Conservation (phyloP, 257 asterid genomes). For the Solanum bukasovii region DNA sequence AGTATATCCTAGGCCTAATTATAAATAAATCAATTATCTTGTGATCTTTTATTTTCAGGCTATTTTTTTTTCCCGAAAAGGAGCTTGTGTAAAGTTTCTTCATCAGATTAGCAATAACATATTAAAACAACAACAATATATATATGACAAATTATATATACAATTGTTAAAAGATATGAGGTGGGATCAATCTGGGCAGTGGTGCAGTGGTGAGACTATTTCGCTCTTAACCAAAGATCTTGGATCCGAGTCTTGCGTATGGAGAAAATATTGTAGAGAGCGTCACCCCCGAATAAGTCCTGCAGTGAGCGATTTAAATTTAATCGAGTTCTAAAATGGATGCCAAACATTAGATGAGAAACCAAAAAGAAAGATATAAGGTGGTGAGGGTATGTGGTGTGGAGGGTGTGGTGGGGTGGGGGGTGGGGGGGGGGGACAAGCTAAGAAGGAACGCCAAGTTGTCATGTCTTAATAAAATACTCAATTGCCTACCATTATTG, state of each 20-base stretch:
- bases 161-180: too few species aligned
- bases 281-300: fast-evolving
- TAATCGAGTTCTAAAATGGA: too few species aligned
- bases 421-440: neutral
- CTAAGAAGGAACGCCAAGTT: neutral
- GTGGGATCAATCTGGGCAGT: too few species aligned
- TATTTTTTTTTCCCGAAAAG: neutral
- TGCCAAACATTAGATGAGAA: too few species aligned
- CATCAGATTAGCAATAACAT: neutral
- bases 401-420: too few species aligned
- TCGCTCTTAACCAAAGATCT: neutral
- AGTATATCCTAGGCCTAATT: neutral
- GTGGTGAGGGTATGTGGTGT: neutral
- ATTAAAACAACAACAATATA: neutral
- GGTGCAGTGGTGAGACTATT: too few species aligned
- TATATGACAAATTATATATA: too few species aligned
- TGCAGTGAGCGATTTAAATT: too few species aligned
- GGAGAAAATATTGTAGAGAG: too few species aligned
- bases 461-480: neutral
- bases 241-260: fast-evolving
- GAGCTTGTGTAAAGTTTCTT: neutral
- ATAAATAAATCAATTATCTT: neutral
- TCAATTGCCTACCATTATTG: neutral
- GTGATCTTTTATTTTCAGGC: neutral
- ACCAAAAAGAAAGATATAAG: neutral